Conservation (phyloP, 805 yeast genomes). For the Saccharomycopsis olivae region DNA sequence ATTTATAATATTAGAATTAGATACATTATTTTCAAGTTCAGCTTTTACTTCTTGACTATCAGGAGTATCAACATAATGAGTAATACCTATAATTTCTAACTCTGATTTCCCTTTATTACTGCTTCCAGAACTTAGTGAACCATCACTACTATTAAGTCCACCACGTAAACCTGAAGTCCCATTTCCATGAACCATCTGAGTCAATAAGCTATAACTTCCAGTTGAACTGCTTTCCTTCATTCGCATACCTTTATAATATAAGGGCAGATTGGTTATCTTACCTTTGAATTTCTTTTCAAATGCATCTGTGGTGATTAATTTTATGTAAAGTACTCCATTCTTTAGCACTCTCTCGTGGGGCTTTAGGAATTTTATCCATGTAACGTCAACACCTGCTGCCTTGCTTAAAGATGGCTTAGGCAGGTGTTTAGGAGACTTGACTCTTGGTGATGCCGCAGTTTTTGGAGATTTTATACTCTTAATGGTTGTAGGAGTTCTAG, state of each 20-base stretch:
- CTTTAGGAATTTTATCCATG: constrained; percentile 40
- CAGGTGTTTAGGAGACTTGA: not conserved
- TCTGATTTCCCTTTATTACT: not conserved
- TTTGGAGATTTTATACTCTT: not conserved
- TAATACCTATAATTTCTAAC: constrained; percentile 1
- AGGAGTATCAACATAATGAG: constrained; percentile 17
- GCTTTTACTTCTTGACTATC: constrained; percentile 19
- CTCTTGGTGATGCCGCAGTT: not conserved
- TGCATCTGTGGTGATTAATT: constrained; percentile 29
- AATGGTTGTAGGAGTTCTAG: not conserved
- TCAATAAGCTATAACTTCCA: constrained; percentile 14
- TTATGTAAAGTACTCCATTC: constrained; percentile 36
- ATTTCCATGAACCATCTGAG: constrained; percentile 21
- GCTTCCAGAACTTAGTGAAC: not conserved
- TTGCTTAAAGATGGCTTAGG: not conserved
- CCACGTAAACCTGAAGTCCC: constrained; percentile 20
- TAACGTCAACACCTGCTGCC: constrained; percentile 27
- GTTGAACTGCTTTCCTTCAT: constrained; percentile 6
- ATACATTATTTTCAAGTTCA: constrained; percentile 14
- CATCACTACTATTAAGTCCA: not conserved
- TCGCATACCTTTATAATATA: constrained; percentile 27
- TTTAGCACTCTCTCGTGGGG: constrained; percentile 40
- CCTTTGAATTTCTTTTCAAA: constrained; percentile 45
- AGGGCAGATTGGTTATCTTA: constrained; percentile 40
- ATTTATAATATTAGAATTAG: no score